A percentile compares a stretch with the other conserved stretches of the same genome.
Evolutionary conservation across 306 rosid genomes (phyloP).

Genomic region (Pueraria montana): DNA sequence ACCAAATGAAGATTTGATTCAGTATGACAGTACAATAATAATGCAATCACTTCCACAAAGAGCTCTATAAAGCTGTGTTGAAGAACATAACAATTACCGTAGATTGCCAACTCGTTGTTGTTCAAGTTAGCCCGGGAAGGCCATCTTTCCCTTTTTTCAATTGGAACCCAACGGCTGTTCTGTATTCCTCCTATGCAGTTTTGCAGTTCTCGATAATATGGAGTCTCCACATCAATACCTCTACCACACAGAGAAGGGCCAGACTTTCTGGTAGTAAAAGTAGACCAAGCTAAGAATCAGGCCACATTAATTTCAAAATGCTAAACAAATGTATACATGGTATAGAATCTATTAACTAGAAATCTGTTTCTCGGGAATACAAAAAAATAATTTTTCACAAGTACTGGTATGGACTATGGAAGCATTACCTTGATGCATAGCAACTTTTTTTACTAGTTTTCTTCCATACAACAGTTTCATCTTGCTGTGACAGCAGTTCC

Average conservation of each 20-base stretch:
- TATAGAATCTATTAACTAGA: constrained; percentile 36
- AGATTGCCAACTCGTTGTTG: constrained; percentile 71
- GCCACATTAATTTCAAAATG: constrained; percentile 19
- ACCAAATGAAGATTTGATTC: constrained; percentile 21
- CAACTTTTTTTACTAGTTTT: constrained; percentile 89
- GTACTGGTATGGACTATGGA: constrained; percentile 14
- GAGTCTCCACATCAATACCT: constrained; percentile 84
- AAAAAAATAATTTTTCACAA: constrained; percentile 28
- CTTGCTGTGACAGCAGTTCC: constrained; percentile 95
- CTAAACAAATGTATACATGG: constrained; percentile 19
- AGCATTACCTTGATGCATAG: constrained; percentile 77
- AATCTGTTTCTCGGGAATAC: constrained; percentile 5
- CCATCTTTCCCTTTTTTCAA: constrained; percentile 74
- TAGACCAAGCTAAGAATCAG: constrained; percentile 47
- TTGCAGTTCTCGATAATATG: constrained; percentile 82
- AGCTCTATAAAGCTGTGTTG: background rate
- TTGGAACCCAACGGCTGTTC: constrained; percentile 83
- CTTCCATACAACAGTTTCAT: constrained; percentile 95
- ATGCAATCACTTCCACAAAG: constrained; percentile 24
- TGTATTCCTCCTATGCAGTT: constrained; percentile 90
- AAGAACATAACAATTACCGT: constrained; percentile 66
- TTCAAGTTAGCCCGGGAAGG: constrained; percentile 79
- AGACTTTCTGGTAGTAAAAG: constrained; percentile 68
- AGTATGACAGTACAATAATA: background rate
- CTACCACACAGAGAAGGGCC: constrained; percentile 80